Evolutionary conservation across 2,329 filamentous ascomycete species (phyloP).

Genomic region (Xylaria sp.): DNA sequence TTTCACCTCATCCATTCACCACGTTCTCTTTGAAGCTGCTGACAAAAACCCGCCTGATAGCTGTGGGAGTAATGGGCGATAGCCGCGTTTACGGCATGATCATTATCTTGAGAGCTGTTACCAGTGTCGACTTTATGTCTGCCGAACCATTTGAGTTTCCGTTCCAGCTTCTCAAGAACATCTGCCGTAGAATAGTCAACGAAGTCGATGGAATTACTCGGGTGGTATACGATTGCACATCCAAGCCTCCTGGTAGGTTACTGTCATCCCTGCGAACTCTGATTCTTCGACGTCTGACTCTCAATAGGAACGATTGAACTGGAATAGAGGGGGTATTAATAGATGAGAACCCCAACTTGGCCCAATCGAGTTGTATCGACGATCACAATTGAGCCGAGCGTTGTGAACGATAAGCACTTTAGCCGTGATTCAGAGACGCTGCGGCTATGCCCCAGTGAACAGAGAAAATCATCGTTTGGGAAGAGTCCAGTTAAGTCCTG

Average conservation of each 20-base stretch:
- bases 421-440: background rate
- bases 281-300: slow-evolving; percentile 13
- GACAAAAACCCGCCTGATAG: slow-evolving; percentile 32
- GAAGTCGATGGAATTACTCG: slow-evolving; percentile 78
- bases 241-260: slow-evolving; percentile 65
- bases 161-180: slow-evolving; percentile 71
- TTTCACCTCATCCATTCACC: no score
- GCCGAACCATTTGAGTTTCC: slow-evolving; percentile 76
- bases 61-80: slow-evolving; percentile 53
- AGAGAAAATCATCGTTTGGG: background rate
- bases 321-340: slow-evolving; percentile 19
- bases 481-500: no score
- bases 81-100: slow-evolving; percentile 52
- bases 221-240: slow-evolving; percentile 73
- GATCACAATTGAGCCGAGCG: background rate
- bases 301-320: slow-evolving; percentile 38
- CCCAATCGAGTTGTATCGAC: background rate
- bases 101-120: slow-evolving; percentile 57
- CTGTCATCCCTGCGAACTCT: background rate
- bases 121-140: slow-evolving; percentile 76
- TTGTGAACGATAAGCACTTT: background rate
- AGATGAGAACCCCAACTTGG: background rate
- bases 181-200: slow-evolving; percentile 77
- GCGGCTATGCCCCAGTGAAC: no score
- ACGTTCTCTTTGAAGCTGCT: background rate